Evolutionary conservation across 2,329 filamentous ascomycete genomes (phyloP).

Genomic region (Elsinoe australis): DNA sequence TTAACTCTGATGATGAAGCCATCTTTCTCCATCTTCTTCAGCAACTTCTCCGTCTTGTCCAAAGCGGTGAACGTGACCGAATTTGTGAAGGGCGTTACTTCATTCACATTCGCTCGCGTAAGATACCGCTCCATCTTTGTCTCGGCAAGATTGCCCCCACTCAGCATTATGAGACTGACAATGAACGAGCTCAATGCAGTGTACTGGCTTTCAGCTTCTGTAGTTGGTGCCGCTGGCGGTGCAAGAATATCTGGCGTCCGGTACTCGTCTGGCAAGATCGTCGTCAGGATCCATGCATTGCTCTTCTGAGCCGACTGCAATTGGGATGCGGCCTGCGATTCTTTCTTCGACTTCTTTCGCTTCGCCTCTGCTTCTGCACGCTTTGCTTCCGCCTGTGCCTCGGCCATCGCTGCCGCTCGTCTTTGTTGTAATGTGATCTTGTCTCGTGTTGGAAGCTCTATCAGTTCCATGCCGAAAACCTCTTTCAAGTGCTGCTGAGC

Average conservation of each 20-base stretch:
- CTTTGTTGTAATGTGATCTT: conserved; percentile 53
- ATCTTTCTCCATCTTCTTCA: conserved; percentile 69
- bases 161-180: conserved; percentile 66
- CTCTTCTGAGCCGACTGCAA: conserved; percentile 18
- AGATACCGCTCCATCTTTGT: conserved; percentile 71
- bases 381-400: neutral
- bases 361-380: neutral
- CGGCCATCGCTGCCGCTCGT: neutral
- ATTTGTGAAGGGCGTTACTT: conserved; percentile 55
- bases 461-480: conserved; percentile 88
- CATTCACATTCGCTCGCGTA: conserved; percentile 64
- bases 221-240: conserved; percentile 59
- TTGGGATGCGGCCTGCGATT: no score
- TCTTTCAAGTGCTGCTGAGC: conserved; percentile 64
- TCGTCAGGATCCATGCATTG: conserved; percentile 63
- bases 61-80: conserved; percentile 22
- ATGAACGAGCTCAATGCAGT: conserved; percentile 72
- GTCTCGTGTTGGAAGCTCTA: conserved; percentile 72
- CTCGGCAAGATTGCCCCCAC: conserved; percentile 65
- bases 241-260: conserved; percentile 56
- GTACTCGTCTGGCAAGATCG: conserved; percentile 61
- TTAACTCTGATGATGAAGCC: conserved; percentile 71
- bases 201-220: conserved; percentile 68
- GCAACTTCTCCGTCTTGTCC: conserved; percentile 65
- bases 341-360: neutral